Conservation (phyloP, 495 filamentous ascomycete species). For the Aspergillus coremiiformis region DNA sequence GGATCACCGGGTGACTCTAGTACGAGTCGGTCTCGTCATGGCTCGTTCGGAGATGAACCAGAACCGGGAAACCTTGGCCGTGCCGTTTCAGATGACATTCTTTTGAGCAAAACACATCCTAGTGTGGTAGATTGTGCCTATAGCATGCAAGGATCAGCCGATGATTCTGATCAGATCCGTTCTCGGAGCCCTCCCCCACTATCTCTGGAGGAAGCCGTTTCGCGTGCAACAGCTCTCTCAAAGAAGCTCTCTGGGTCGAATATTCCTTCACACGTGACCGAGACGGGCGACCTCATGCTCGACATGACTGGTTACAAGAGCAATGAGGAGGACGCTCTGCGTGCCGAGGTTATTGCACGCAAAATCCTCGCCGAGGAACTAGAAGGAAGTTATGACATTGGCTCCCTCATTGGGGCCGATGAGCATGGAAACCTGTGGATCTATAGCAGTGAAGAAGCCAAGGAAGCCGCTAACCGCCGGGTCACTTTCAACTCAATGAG, state of each 20-base stretch:
- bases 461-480: slow-evolving; percentile 59
- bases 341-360: slow-evolving; percentile 87
- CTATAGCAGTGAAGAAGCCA: slow-evolving; percentile 94
- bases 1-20: slow-evolving; percentile 52
- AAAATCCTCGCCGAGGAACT: slow-evolving; percentile 92
- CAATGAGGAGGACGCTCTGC: slow-evolving; percentile 82
- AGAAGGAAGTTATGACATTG: slow-evolving; percentile 93
- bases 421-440: slow-evolving; percentile 97
- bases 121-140: slow-evolving; percentile 8
- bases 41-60: slow-evolving; percentile 23
- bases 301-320: slow-evolving; percentile 97
- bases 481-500: slow-evolving; percentile 46
- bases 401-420: slow-evolving; percentile 88
- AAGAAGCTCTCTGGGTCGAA: slow-evolving; percentile 83
- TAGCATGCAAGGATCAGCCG: slow-evolving; percentile 2
- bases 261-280: slow-evolving; percentile 84
- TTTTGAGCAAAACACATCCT: slow-evolving; percentile 20
- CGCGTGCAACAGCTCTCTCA: slow-evolving; percentile 76
- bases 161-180: slow-evolving; percentile 31
- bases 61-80: slow-evolving; percentile 42
- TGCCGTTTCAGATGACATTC: slow-evolving; percentile 43
- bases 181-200: slow-evolving; percentile 72
- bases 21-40: slow-evolving; percentile 22
- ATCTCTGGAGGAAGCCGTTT: slow-evolving; percentile 67
- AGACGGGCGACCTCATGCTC: slow-evolving; percentile 92